These are phyloP conservation scores for Ophiostoma pallidulum DNA, from an alignment of 2,329 filamentous ascomycete species.

Conservation along the genomic window DNA sequence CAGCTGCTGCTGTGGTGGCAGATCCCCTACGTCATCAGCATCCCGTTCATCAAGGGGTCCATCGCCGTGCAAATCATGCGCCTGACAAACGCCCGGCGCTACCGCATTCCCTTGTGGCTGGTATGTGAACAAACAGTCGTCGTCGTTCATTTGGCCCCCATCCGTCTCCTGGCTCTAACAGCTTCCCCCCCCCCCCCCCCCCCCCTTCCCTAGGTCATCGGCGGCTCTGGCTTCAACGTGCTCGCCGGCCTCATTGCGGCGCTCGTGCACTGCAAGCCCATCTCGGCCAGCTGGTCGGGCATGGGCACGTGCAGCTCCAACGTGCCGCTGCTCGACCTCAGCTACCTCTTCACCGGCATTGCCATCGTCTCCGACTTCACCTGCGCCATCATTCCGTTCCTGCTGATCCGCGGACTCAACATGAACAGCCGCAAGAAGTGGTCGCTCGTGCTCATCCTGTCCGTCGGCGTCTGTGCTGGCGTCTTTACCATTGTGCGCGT, in stretches of 20 bases:
- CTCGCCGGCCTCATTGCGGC: slow-evolving; percentile 15
- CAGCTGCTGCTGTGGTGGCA: slow-evolving; percentile 15
- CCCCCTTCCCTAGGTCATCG: too few species aligned
- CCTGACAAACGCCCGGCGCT: slow-evolving; percentile 7
- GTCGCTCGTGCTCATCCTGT: slow-evolving; percentile 12
- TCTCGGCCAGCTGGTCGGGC: slow-evolving; percentile 16
- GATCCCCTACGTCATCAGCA: slow-evolving; percentile 15
- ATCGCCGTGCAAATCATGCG: slow-evolving; percentile 15
- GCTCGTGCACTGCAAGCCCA: slow-evolving; percentile 16
- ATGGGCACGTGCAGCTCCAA: slow-evolving; percentile 14
- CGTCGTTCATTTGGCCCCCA: too few species aligned
- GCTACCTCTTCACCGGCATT: slow-evolving; percentile 11
- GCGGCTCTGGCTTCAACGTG: slow-evolving; percentile 11
- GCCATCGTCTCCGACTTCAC: slow-evolving; percentile 14
- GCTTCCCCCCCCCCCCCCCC: too few species aligned
- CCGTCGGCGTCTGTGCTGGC: slow-evolving; percentile 24
- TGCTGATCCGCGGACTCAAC: slow-evolving; percentile 14
- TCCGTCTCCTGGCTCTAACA: too few species aligned
- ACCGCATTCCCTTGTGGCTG: slow-evolving; percentile 12
- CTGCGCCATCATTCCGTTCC: slow-evolving; percentile 13
- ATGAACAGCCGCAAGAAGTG: slow-evolving; percentile 12
- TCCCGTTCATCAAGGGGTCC: slow-evolving; percentile 16
- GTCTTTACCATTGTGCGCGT: slow-evolving; percentile 28
- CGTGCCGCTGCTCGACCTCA: slow-evolving; percentile 12
- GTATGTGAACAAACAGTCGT: too few species aligned